Conservation (phyloP, 768 basidiomycete genomes). For the Lactifluus rugatus region DNA sequence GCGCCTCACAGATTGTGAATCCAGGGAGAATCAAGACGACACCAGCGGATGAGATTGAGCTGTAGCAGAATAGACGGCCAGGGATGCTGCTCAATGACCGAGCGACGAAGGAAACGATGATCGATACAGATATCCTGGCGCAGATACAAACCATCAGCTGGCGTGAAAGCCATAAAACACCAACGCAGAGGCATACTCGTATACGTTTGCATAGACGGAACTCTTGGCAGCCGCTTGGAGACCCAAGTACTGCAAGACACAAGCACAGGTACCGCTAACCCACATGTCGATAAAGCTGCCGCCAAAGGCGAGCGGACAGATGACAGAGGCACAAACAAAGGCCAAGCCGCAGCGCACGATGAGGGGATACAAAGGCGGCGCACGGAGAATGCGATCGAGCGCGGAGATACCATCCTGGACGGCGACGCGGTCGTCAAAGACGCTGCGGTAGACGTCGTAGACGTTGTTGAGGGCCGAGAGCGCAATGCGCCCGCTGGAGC, state of each 20-base stretch:
- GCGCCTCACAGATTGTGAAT: slow-evolving; percentile 61
- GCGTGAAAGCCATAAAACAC: not conserved
- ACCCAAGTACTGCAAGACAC: slow-evolving; percentile 68
- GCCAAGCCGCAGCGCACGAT: slow-evolving; percentile 62
- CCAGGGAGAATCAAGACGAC: slow-evolving; percentile 88
- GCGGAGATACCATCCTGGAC: slow-evolving; percentile 61
- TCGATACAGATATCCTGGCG: slow-evolving; percentile 69
- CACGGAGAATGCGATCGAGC: slow-evolving; percentile 52
- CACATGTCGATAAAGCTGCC: slow-evolving; percentile 78
- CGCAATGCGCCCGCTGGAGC: slow-evolving; percentile 69
- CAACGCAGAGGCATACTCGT: slow-evolving; percentile 57
- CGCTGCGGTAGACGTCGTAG: slow-evolving; percentile 76
- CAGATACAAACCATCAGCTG: not conserved
- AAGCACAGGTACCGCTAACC: slow-evolving; percentile 62
- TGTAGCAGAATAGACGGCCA: slow-evolving; percentile 76
- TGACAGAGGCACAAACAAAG: slow-evolving; percentile 68
- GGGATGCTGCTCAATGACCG: slow-evolving; percentile 69
- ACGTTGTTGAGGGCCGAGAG: slow-evolving; percentile 75
- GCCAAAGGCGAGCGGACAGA: slow-evolving; percentile 76
- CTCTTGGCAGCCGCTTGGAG: slow-evolving; percentile 77
- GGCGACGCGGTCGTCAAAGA: slow-evolving; percentile 73
- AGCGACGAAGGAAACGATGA: slow-evolving; percentile 75
- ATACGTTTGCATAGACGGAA: slow-evolving; percentile 89
- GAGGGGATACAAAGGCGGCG: slow-evolving; percentile 60
- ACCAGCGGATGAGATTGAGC: slow-evolving; percentile 80